Conservation (phyloP, 805 yeast species). For the Yarrowia sp. region DNA sequence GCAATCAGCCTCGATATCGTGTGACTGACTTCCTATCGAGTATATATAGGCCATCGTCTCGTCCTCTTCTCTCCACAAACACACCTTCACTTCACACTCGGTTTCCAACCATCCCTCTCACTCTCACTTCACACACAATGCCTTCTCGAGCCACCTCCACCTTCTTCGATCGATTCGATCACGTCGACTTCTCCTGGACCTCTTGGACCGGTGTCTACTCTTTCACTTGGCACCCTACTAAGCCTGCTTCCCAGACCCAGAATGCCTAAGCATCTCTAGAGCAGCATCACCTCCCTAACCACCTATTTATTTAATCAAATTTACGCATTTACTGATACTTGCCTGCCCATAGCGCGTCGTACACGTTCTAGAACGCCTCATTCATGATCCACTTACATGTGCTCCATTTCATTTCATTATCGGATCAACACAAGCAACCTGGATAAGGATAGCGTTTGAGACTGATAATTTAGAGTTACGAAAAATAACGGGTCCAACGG, state of each 20-base stretch:
- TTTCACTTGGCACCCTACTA: constrained; percentile 14
- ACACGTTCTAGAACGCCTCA: background rate
- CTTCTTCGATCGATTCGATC: constrained; percentile 21
- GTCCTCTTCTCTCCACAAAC: background rate
- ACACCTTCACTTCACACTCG: background rate
- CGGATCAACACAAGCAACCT: constrained; percentile 12
- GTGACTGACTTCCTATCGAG: constrained; percentile 3
- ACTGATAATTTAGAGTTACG: background rate
- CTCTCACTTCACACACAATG: background rate
- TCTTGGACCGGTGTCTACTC: constrained; percentile 12
- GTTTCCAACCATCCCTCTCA: background rate
- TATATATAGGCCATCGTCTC: background rate
- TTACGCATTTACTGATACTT: too few relatives aligned
- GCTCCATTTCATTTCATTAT: background rate
- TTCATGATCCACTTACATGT: background rate
- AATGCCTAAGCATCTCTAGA: background rate
- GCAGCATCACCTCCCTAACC: background rate
- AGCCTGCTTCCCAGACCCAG: constrained; percentile 5
- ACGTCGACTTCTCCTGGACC: constrained; percentile 23
- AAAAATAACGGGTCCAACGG: background rate
- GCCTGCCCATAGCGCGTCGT: too few relatives aligned
- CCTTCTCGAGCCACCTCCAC: constrained; percentile 25
- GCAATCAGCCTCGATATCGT: constrained; percentile 23
- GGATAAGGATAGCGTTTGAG: constrained; percentile 9
- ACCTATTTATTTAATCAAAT: too few relatives aligned